Conservation (phyloP, 73 alveolate species). For the Blepharisma japonicum region DNA sequence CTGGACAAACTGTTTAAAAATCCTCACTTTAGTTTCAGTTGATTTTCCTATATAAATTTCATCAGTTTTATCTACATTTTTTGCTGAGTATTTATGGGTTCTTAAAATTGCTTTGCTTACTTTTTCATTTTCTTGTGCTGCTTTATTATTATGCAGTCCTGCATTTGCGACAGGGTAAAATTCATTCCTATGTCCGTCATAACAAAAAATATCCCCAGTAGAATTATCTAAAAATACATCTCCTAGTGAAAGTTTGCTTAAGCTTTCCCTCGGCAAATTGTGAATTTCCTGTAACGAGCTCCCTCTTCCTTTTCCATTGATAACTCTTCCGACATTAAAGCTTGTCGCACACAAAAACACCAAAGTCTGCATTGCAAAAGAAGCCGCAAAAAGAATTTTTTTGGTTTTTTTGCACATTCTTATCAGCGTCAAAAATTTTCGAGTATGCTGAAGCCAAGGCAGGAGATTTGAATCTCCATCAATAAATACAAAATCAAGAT, state of each 20-base stretch:
- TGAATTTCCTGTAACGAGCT: slow-evolving; percentile 56
- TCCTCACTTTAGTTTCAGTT: slow-evolving; percentile 54
- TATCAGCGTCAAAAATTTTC: slow-evolving; percentile 58
- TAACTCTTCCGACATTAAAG: slow-evolving; percentile 49
- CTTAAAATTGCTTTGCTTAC: neutral
- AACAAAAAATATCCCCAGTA: slow-evolving; percentile 79
- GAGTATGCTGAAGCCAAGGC: slow-evolving; percentile 72
- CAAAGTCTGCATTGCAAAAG: slow-evolving; percentile 71
- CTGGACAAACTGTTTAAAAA: slow-evolving; percentile 60
- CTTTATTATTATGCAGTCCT: slow-evolving; percentile 76
- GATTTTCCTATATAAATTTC: neutral
- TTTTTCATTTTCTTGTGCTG: slow-evolving; percentile 22
- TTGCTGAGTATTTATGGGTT: neutral
- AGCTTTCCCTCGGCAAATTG: slow-evolving; percentile 32
- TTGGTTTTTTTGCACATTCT: slow-evolving; percentile 78
- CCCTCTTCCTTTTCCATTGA: slow-evolving; percentile 76
- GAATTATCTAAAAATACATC: slow-evolving; percentile 75
- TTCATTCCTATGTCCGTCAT: slow-evolving; percentile 46
- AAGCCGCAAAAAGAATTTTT: slow-evolving; percentile 71
- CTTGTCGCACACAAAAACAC: slow-evolving; percentile 76
- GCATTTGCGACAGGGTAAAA: slow-evolving; percentile 85
- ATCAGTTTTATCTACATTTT: neutral
- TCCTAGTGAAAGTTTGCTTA: slow-evolving; percentile 37
- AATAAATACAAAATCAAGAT: slow-evolving; percentile 72
- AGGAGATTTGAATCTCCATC: slow-evolving; percentile 68